These are phyloP conservation scores for Exophiala oligosperma DNA, from an alignment of 2,329 filamentous ascomycete genomes.

Conservation along the genomic window DNA sequence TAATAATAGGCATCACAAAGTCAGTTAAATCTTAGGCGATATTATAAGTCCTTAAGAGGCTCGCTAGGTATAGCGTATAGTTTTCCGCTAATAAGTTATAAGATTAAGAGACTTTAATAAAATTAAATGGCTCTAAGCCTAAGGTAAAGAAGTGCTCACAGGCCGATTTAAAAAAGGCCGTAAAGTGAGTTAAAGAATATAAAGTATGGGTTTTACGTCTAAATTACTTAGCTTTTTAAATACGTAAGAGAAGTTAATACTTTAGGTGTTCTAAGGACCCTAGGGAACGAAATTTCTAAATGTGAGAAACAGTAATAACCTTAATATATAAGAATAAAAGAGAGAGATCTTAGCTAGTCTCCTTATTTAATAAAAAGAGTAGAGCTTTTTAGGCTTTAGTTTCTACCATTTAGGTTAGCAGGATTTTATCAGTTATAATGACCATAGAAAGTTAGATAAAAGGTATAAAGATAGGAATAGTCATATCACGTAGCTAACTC, in stretches of 20 bases:
- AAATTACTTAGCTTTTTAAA: conserved; percentile 9
- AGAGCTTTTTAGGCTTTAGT: conserved; percentile 28
- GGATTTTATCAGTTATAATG: conserved; percentile 28
- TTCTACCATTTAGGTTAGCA: conserved; percentile 19
- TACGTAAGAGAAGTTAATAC: conserved; percentile 23
- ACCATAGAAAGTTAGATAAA: conserved; percentile 23
- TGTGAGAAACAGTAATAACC: conserved; percentile 27
- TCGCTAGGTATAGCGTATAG: conserved; percentile 27
- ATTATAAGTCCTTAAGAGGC: conserved; percentile 26
- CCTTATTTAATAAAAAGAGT: conserved; percentile 28
- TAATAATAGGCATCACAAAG: conserved; percentile 30
- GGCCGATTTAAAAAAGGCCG: conserved; percentile 25
- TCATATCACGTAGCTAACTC: conserved; percentile 24
- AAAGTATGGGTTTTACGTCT: conserved; percentile 13
- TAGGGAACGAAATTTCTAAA: conserved; percentile 26
- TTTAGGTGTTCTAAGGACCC: conserved; percentile 26
- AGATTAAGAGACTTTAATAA: conserved; percentile 25
- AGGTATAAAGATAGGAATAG: background rate
- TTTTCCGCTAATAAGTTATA: conserved; percentile 27
- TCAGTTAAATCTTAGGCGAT: conserved; percentile 25
- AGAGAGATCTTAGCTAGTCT: conserved; percentile 26
- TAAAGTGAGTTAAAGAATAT: conserved; percentile 30
- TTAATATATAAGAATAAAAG: conserved; percentile 28
- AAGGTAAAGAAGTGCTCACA: conserved; percentile 22
- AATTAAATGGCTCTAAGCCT: conserved; percentile 26